Conservation (phyloP, 2,329 filamentous ascomycete species). For the Ceratocystis variospora region DNA sequence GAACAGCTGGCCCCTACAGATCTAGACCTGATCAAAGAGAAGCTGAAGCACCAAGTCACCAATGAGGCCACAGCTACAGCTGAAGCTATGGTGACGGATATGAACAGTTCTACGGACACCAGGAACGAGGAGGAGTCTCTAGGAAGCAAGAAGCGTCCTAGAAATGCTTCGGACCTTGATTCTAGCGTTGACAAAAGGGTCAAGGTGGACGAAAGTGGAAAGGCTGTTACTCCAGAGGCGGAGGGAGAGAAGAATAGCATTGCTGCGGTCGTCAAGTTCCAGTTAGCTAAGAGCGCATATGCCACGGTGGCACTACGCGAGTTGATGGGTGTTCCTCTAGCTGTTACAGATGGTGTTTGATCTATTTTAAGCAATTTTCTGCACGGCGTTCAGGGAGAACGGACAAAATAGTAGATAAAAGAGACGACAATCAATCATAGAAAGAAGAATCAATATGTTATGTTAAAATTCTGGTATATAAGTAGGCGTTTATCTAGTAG, state of each 20-base stretch:
- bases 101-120: constrained; percentile 12
- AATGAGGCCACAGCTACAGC: neutral
- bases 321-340: constrained; percentile 42
- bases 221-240: constrained; percentile 18
- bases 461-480: neutral
- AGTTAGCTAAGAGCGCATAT: constrained; percentile 67
- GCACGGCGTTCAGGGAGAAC: neutral
- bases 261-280: constrained; percentile 58
- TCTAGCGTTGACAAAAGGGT: constrained; percentile 22
- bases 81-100: constrained; percentile 20
- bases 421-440: neutral
- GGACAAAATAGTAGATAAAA: neutral
- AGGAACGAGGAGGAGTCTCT: constrained; percentile 8
- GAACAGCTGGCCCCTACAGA: constrained; percentile 88
- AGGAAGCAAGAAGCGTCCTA: constrained; percentile 15
- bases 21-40: constrained; percentile 49
- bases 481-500: neutral
- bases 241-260: constrained; percentile 36
- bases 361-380: neutral
- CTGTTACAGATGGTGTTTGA: neutral
- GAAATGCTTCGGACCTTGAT: constrained; percentile 20
- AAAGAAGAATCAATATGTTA: neutral
- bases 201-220: constrained; percentile 22
- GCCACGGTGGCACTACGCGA: constrained; percentile 73
- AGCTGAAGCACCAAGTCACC: constrained; percentile 23